phyloP scores from a whole-genome alignment of 495 filamentous ascomycete genomes.

The Neurospora sp. region DNA sequence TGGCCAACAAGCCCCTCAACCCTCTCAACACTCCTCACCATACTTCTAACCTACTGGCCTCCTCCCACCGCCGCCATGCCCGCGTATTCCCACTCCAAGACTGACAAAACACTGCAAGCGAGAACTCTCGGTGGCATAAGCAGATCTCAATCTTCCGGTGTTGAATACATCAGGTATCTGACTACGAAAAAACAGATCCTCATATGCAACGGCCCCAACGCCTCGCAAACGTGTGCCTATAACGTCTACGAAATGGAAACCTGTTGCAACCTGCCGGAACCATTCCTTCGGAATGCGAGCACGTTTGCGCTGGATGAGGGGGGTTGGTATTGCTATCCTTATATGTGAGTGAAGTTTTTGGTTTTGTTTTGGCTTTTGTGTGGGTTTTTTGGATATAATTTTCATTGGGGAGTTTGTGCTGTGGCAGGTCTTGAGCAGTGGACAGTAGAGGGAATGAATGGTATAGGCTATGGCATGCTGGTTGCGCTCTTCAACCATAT shows the following conservation, averaged over 20 bases:
- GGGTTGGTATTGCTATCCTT: slow-evolving; percentile 31
- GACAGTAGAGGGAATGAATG: no score
- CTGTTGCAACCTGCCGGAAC: slow-evolving; percentile 28
- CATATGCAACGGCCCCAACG: slow-evolving; percentile 33
- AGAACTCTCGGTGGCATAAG: neutral
- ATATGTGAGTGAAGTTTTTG: slow-evolving; percentile 8
- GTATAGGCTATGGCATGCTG: no score
- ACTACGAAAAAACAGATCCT: slow-evolving; percentile 9
- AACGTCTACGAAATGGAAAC: slow-evolving; percentile 23
- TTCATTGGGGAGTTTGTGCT: no score
- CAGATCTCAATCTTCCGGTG: neutral
- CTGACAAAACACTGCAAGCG: neutral
- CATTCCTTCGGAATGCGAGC: slow-evolving; percentile 20
- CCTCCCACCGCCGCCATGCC: neutral
- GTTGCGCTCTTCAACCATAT: no score
- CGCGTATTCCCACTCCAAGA: neutral
- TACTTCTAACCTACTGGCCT: neutral
- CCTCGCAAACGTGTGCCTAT: slow-evolving; percentile 28
- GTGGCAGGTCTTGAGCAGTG: neutral
- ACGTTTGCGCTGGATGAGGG: slow-evolving; percentile 35
- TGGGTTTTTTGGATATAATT: no score
- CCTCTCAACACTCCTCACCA: neutral
- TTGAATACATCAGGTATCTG: neutral
- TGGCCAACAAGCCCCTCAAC: neutral
- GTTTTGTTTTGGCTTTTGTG: no score